Evolutionary conservation across 441 rosid genomes (phyloP).

Genomic region (Jatropha podagrica): DNA sequence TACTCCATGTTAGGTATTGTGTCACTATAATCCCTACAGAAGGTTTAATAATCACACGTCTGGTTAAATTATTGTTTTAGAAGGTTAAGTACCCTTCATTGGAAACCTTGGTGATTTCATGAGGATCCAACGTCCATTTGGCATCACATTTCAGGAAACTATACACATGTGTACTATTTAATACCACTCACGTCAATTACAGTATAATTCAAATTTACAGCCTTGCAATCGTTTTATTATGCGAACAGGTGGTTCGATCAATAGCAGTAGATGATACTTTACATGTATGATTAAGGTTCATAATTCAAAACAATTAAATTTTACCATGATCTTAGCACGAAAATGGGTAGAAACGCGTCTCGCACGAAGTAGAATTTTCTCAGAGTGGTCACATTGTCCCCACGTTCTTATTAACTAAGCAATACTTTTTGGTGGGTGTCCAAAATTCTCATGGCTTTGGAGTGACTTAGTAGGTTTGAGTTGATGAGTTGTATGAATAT

Average conservation of each 20-base stretch:
- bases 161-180: too few species aligned
- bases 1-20: slow-evolving; percentile 2
- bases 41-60: slow-evolving; percentile 18
- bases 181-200: too few species aligned
- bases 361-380: too few species aligned
- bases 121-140: slow-evolving; percentile 16
- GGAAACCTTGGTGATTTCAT: not conserved
- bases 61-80: slow-evolving; percentile 4
- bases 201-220: too few species aligned
- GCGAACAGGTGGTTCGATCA: too few species aligned
- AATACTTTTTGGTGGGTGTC: slow-evolving; percentile 10
- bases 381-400: not conserved
- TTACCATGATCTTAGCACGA: too few species aligned
- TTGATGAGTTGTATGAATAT: slow-evolving; percentile 9
- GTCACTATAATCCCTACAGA: not conserved
- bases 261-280: too few species aligned
- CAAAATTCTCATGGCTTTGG: not conserved
- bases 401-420: slow-evolving; percentile 13
- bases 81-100: slow-evolving; percentile 7
- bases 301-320: too few species aligned
- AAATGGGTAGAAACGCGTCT: too few species aligned
- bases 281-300: too few species aligned
- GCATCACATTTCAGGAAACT: not conserved
- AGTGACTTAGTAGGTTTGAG: not conserved
- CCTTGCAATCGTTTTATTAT: too few species aligned